Conservation (phyloP, 257 asterid genomes). For the Echites panduratus region DNA sequence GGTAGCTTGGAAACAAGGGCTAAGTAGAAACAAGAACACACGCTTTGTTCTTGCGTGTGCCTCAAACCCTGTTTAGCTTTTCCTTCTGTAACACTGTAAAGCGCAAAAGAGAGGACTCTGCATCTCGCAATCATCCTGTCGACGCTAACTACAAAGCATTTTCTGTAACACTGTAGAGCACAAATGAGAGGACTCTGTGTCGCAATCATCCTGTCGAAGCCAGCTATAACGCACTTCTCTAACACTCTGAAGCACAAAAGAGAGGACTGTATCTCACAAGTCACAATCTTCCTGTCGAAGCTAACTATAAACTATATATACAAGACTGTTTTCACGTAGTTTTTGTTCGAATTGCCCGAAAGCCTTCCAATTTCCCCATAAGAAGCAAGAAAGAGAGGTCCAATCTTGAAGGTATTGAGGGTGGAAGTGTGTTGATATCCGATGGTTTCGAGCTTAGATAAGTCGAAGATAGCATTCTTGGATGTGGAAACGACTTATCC, state of each 20-base stretch:
- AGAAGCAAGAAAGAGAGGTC: not conserved
- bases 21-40: conserved; percentile 18
- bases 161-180: too few species aligned
- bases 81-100: not conserved
- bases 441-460: conserved; percentile 35
- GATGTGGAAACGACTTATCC: conserved; percentile 92
- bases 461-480: conserved; percentile 81
- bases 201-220: too few species aligned
- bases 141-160: too few species aligned
- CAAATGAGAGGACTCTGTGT: too few species aligned
- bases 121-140: conserved; percentile 24
- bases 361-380: not conserved
- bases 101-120: not conserved
- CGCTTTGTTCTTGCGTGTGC: conserved; percentile 32
- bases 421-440: not conserved
- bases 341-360: not conserved
- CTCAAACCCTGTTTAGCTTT: conserved; percentile 20
- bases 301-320: not conserved
- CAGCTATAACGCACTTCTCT: too few species aligned
- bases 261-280: conserved; percentile 5
- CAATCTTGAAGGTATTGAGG: not conserved
- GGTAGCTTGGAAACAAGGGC: conserved; percentile 3
- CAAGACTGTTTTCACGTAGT: not conserved
- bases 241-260: conserved; percentile 9
- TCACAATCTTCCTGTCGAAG: conserved; percentile 19